phyloP scores from a whole-genome alignment of 345 rosid genomes.

The Combretum micranthum region DNA sequence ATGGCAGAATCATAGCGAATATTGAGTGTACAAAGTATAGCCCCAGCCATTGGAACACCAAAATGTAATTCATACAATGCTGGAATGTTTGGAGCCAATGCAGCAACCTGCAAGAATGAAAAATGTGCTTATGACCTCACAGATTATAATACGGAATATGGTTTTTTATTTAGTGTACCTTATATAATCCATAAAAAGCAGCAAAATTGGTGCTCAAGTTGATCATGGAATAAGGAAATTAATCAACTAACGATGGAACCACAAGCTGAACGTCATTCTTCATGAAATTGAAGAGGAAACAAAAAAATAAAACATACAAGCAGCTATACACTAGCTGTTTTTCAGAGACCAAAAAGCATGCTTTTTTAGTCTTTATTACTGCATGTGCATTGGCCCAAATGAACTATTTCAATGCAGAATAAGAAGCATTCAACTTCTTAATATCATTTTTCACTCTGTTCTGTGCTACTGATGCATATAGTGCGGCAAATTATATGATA shows the following conservation, averaged over 20 bases:
- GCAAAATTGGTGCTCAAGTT: background rate
- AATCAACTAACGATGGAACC: background rate
- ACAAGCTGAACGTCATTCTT: background rate
- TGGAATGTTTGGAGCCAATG: constrained; percentile 50
- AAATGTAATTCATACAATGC: constrained; percentile 62
- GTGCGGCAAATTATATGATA: too few species aligned
- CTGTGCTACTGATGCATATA: too few species aligned
- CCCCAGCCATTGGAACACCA: constrained; percentile 63
- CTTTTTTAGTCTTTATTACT: too few species aligned
- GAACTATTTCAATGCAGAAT: too few species aligned
- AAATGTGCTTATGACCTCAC: background rate
- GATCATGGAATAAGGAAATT: background rate
- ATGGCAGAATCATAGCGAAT: constrained; percentile 42
- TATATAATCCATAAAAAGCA: background rate
- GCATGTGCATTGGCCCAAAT: too few species aligned
- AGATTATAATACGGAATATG: background rate
- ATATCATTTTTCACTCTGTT: too few species aligned
- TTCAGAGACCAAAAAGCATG: too few species aligned
- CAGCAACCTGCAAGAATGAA: constrained; percentile 44
- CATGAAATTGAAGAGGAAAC: background rate
- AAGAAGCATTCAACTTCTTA: too few species aligned
- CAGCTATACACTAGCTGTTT: too few species aligned
- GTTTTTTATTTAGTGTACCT: too few species aligned
- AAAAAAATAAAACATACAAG: background rate
- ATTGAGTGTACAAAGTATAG: constrained; percentile 52